These are phyloP conservation scores for Fusarium temperatum DNA, from an alignment of 2,329 filamentous ascomycete species.

Conservation along the genomic window DNA sequence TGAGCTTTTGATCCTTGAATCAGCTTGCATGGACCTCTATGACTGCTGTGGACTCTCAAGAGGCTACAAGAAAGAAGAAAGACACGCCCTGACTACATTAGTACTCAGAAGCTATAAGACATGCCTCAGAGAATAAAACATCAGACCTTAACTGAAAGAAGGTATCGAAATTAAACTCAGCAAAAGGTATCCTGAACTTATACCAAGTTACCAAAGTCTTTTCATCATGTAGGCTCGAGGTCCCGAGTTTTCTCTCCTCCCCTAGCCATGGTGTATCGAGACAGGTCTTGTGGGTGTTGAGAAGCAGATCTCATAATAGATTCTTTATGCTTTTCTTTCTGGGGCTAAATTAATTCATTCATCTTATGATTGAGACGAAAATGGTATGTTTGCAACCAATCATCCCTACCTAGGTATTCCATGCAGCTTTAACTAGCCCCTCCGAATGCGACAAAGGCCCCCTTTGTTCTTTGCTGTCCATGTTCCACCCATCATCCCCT, in stretches of 20 bases:
- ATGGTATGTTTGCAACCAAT: constrained; percentile 7
- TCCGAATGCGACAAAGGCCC: constrained; percentile 22
- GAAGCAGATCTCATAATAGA: not conserved
- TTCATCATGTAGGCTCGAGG: not conserved
- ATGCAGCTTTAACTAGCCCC: constrained; percentile 25
- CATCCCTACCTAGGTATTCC: not conserved
- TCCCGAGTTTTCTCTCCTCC: not conserved
- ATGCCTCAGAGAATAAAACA: not conserved
- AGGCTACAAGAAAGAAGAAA: not conserved
- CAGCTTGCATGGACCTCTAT: constrained; percentile 8
- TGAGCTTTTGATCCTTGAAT: constrained; percentile 7
- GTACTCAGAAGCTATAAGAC: not conserved
- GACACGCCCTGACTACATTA: not conserved
- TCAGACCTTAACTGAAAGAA: not conserved
- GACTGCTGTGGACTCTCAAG: not conserved
- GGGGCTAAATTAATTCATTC: not conserved
- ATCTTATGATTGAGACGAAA: constrained; percentile 9
- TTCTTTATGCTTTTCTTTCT: not conserved
- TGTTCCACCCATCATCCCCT: not conserved
- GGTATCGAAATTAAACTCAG: not conserved
- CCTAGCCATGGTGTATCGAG: not conserved
- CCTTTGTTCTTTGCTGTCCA: constrained; percentile 24
- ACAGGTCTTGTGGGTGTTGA: not conserved
- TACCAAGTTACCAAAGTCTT: not conserved
- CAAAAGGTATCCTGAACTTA: not conserved